Evolutionary conservation across 805 yeast species (phyloP).

Genomic region (Candida broadrunensis): DNA sequence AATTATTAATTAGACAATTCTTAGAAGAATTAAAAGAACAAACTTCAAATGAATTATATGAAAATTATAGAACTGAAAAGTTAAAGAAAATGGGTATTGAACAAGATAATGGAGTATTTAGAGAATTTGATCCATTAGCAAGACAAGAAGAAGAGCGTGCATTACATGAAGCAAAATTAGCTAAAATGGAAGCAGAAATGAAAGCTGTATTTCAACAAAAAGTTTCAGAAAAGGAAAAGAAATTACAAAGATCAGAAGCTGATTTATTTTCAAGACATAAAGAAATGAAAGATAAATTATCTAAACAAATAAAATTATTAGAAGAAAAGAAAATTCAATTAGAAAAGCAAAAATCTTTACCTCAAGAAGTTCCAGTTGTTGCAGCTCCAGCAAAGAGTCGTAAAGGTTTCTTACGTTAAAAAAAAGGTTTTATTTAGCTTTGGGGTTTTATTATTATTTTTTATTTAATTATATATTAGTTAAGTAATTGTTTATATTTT

Average conservation of each 20-base stretch:
- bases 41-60: conserved; percentile 75
- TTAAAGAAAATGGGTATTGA: conserved; percentile 77
- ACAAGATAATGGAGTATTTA: conserved; percentile 91
- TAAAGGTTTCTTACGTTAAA: conserved; percentile 75
- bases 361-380: conserved; percentile 44
- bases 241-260: conserved; percentile 93
- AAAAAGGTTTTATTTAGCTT: no score
- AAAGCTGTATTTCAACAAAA: conserved; percentile 94
- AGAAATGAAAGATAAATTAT: conserved; percentile 93
- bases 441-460: no score
- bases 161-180: conserved; percentile 88
- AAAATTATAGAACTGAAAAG: conserved; percentile 84
- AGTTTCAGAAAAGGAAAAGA: conserved; percentile 95
- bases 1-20: conserved; percentile 82
- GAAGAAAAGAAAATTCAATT: conserved; percentile 88
- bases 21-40: conserved; percentile 91
- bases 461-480: no score
- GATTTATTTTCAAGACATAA: conserved; percentile 93
- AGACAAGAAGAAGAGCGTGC: conserved; percentile 93
- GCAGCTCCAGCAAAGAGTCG: conserved; percentile 57
- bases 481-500: no score
- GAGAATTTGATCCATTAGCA: conserved; percentile 88
- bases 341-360: conserved; percentile 56
- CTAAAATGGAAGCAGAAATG: conserved; percentile 95
- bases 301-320: conserved; percentile 81